Conservation (phyloP, 1,139 yeast species). For the Pneumocystis carinii region DNA sequence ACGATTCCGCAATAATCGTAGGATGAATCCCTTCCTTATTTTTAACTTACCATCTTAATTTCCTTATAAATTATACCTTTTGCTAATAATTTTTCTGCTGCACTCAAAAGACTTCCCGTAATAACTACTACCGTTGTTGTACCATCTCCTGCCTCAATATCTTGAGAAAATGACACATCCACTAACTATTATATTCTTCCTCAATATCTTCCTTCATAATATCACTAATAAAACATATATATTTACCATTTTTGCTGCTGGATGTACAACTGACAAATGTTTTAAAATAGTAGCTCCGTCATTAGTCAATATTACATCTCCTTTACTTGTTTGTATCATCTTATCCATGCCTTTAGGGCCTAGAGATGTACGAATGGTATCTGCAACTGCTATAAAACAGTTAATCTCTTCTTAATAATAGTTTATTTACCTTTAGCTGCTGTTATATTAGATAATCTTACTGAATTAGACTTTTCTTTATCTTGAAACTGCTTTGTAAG, state of each 20-base stretch:
- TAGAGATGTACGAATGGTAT: constrained; percentile 89
- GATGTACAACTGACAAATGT: constrained; percentile 96
- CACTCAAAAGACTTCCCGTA: constrained; percentile 86
- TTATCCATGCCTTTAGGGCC: constrained; percentile 99
- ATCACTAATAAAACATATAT: background rate
- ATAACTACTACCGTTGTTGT: constrained; percentile 93
- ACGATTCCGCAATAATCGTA: constrained; percentile 82
- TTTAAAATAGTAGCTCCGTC: constrained; percentile 95
- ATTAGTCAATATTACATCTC: constrained; percentile 87
- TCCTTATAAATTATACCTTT: constrained; percentile 24
- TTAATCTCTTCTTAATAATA: background rate
- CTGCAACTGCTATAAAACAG: constrained; percentile 58
- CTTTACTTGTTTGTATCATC: constrained; percentile 87
- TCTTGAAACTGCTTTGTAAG: constrained; percentile 42
- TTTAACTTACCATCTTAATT: background rate
- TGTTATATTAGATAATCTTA: constrained; percentile 76
- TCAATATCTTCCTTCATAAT: background rate
- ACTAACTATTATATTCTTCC: no score
- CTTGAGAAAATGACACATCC: constrained; percentile 94
- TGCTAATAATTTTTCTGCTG: constrained; percentile 76
- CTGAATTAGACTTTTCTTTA: constrained; percentile 96
- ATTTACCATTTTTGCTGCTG: constrained; percentile 77
- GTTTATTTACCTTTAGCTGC: constrained; percentile 50
- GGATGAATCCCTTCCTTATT: constrained; percentile 65
- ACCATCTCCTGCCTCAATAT: constrained; percentile 97